Percentiles rank a stretch among this genome's conserved stretches.
Evolutionary conservation across 2,329 filamentous ascomycete species (phyloP).

Genomic region (Stagonosporopsis vannaccii): DNA sequence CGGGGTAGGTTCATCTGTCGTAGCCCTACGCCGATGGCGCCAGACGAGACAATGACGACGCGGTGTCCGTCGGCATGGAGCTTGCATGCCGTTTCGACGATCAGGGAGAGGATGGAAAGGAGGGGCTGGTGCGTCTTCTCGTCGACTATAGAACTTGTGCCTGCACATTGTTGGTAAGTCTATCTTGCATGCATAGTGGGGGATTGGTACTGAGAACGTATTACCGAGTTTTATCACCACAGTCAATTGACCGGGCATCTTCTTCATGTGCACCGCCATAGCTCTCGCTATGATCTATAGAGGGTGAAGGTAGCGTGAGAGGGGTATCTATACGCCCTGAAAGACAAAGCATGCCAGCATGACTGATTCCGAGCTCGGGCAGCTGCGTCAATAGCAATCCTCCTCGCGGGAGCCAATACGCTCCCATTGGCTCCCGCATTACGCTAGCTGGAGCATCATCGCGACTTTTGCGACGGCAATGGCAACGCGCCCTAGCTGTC

Average conservation of each 20-base stretch:
- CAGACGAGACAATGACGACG: conserved; percentile 95
- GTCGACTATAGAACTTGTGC: conserved; percentile 98
- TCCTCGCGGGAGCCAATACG: background rate
- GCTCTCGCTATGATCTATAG: background rate
- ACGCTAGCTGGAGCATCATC: conserved; percentile 12
- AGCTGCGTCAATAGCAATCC: conserved; percentile 8
- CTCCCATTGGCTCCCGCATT: conserved; percentile 34
- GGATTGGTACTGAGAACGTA: conserved; percentile 35
- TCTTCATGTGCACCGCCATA: conserved; percentile 56
- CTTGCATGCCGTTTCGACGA: conserved; percentile 91
- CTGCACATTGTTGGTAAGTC: conserved; percentile 59
- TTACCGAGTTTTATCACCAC: conserved; percentile 89
- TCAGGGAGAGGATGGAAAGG: conserved; percentile 86
- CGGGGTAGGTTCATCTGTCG: conserved; percentile 87
- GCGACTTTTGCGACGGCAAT: conserved; percentile 31
- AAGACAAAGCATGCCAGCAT: conserved; percentile 17
- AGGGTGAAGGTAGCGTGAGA: background rate
- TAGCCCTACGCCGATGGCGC: conserved; percentile 93
- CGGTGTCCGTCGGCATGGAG: conserved; percentile 89
- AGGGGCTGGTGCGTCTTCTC: conserved; percentile 94
- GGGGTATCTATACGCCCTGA: conserved; percentile 5
- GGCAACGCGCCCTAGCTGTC: conserved; percentile 23
- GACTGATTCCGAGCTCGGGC: conserved; percentile 31
- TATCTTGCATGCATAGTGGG: conserved; percentile 28
- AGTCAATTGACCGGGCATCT: conserved; percentile 65